Evolutionary conservation across 352 stramenopile species (phyloP).

Genomic region (Pelagophyceae sp.): DNA sequence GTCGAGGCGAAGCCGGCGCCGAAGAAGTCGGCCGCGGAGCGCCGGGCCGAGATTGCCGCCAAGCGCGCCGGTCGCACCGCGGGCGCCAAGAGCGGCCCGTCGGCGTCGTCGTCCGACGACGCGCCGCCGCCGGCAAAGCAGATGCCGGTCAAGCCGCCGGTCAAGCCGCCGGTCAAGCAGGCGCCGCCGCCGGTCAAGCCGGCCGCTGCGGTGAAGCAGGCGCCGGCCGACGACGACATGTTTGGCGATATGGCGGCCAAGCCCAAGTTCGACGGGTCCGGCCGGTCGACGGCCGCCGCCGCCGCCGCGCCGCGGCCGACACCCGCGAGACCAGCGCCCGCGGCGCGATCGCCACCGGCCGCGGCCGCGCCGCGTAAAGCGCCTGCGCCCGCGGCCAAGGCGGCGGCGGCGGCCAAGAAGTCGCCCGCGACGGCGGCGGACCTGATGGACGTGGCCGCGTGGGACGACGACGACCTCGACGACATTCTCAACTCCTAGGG

Average conservation of each 20-base stretch:
- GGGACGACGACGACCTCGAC: constrained; percentile 2
- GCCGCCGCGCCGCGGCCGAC: too few species aligned
- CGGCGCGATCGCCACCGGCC: not conserved
- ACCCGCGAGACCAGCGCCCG: not conserved
- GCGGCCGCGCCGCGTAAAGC: not conserved
- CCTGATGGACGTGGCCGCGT: constrained; percentile 6
- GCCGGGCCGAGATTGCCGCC: not conserved
- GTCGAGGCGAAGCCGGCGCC: not conserved
- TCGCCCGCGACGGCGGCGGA: not conserved
- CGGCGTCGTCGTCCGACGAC: too few species aligned
- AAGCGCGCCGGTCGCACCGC: not conserved
- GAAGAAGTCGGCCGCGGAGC: not conserved
- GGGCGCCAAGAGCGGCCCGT: not conserved
- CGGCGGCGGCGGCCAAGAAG: not conserved
- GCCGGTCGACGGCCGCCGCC: not conserved
- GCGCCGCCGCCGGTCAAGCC: not conserved
- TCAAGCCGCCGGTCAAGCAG: not conserved
- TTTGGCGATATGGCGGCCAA: not conserved
- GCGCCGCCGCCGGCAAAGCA: too few species aligned
- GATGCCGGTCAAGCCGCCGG: not conserved
- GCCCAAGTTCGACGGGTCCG: not conserved
- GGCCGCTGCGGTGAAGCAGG: not conserved
- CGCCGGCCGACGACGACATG: not conserved
- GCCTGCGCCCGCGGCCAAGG: not conserved
- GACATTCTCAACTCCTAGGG: constrained; percentile 7